phyloP scores from a whole-genome alignment of 768 basidiomycete genomes.

The Trametes elegans region DNA sequence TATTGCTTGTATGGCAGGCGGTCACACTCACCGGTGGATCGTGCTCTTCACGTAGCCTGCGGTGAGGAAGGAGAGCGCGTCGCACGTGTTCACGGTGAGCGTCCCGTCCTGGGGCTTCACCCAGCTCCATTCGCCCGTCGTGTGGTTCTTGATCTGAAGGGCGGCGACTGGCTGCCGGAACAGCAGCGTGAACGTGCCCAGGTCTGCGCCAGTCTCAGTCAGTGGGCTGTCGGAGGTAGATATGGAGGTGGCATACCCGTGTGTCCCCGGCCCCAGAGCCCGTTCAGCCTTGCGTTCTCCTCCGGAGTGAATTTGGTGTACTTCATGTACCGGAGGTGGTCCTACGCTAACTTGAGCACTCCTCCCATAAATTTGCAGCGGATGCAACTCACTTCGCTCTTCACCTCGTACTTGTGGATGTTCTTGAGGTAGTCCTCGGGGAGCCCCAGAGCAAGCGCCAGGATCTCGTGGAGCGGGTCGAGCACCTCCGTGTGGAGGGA shows the following conservation, averaged over 20 bases:
- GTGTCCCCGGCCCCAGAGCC: constrained; percentile 42
- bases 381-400: constrained; percentile 36
- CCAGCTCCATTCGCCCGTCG: constrained; percentile 51
- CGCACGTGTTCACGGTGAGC: constrained; percentile 50
- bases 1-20: too few species aligned
- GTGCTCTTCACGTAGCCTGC: constrained; percentile 47
- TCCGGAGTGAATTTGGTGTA: constrained; percentile 43
- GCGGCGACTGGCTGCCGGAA: constrained; percentile 56
- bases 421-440: constrained; percentile 48
- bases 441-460: constrained; percentile 52
- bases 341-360: constrained; percentile 19
- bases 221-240: neutral
- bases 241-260: constrained; percentile 23
- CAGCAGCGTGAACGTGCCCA: constrained; percentile 49
- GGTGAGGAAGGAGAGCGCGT: constrained; percentile 46
- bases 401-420: constrained; percentile 43
- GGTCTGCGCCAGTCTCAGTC: constrained; percentile 27
- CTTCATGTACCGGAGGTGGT: constrained; percentile 54
- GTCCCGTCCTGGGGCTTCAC: constrained; percentile 49
- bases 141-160: constrained; percentile 47
- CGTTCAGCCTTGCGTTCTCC: constrained; percentile 37
- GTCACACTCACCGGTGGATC: constrained; percentile 38
- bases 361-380: neutral
- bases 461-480: constrained; percentile 44
- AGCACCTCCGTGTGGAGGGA: constrained; percentile 45